Base-by-base conservation (phyloP, 1,139 yeast species). In the Candida pseudoviswanathii region DNA sequence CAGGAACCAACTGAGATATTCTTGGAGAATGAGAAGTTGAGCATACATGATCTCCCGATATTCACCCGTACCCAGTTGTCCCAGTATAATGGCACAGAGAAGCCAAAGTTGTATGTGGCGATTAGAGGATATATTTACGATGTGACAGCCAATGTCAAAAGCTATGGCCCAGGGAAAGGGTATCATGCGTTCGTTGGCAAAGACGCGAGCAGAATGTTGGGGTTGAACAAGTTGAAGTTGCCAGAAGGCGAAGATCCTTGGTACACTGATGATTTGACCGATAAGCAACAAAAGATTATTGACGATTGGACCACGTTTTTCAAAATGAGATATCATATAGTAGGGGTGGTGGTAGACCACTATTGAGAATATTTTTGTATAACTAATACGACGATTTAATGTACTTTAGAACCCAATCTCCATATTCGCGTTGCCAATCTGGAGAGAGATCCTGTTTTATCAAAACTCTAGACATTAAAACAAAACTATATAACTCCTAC, bases 41-140 rank as follows among this genome's bases (percentile, higher is more conserved):
- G 66, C 49, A 55, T 68, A 27, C 51, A 55, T 10, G 52, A 58
- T 10, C 66, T 76, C 33, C 75, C 77, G 3, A 59, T 64, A 8
- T 69, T 60, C 51, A 73, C 78, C 1, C 60, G 77, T 24, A 51
- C 64, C 1, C 71, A 75, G 54, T 62, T 76, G 44, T 54, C 66
- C 5, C 58, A 57, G 42, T 72, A 64, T 55, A 67, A 75, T 51
- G 81, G 81, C 3, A 50, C 48, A 2, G 62, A 59, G 32, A 53
- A 59, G 37, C 63, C 65, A 3, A 53, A 78, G 51, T 75, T 87
- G 52, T 89, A 82, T 64, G 86, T 90, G 26, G 95, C 84, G 5
- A 85, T 90, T 55, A 82, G 84, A 53, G 95, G 96, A 8, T 73
- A 75, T 2, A 81, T 90, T 9, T 90, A 87, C 61, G 96, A 90